A percentile compares a stretch with the other conserved stretches of the same genome.
phyloP scores from a whole-genome alignment of 352 stramenopile species.

The Lagenidium sp. region DNA sequence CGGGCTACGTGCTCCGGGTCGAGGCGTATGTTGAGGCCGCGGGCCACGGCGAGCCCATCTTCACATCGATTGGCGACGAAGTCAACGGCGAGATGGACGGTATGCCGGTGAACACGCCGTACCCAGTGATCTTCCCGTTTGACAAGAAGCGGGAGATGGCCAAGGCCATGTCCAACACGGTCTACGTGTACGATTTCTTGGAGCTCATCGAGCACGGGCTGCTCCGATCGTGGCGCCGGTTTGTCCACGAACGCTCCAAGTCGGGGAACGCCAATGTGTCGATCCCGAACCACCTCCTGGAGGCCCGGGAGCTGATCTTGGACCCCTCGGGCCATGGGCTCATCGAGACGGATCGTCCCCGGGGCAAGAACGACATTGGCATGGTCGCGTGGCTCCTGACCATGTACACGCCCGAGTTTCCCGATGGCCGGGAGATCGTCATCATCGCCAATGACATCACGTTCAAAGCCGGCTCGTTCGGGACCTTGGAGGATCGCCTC shows the following conservation, averaged over 20 bases:
- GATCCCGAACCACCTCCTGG: conserved; percentile 90
- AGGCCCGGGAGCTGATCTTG: conserved; percentile 92
- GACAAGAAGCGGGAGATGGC: conserved; percentile 90
- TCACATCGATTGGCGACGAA: conserved; percentile 86
- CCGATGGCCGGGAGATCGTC: conserved; percentile 93
- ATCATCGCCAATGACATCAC: conserved; percentile 99
- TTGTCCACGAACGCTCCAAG: conserved; percentile 67
- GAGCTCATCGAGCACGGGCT: conserved; percentile 97
- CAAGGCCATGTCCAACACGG: conserved; percentile 95
- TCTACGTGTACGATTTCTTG: conserved; percentile 99
- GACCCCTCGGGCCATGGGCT: conserved; percentile 58
- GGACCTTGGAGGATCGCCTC: conserved; percentile 97
- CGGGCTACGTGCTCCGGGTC: conserved; percentile 98
- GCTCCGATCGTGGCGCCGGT: conserved; percentile 91
- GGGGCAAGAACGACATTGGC: conserved; percentile 97
- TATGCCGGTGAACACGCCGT: conserved; percentile 92
- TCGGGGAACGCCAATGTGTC: conserved; percentile 28
- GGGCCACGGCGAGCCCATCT: conserved; percentile 74
- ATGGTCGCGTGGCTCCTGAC: conserved; percentile 99
- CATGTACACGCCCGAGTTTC: conserved; percentile 98
- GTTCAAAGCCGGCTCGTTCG: conserved; percentile 98
- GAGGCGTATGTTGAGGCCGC: conserved; percentile 98
- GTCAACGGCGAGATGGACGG: conserved; percentile 92
- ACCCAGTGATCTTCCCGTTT: conserved; percentile 95
- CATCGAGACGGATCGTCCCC: conserved; percentile 60